Base-by-base conservation (phyloP, 306 rosid genomes). In the Gleditsia sinensis region DNA sequence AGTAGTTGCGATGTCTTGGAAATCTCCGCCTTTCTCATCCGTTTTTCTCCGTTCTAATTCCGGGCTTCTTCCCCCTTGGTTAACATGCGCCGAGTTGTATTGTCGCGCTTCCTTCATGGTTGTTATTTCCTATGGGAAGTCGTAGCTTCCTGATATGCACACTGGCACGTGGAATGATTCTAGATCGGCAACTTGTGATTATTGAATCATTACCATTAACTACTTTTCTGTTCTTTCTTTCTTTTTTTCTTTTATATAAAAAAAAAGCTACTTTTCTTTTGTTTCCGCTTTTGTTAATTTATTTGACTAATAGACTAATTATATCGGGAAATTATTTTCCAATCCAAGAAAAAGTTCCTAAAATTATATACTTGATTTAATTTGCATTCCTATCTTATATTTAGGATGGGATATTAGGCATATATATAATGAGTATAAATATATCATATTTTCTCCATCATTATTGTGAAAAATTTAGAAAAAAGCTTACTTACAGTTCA, bases 11-110 rank as follows among this genome's bases (percentile, higher is more conserved):
- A 11, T 17, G 36, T 71, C 96, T 79, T 87, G 75, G 96, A 69
- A 66, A 83, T 88, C 53, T 86, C 94, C 98, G 97, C 90, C 90
- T 5, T 55, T 32, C 81, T 72, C 86, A 68, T 84, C 23, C 76
- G 32, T 72, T 66, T 82, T 89, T 83, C 85, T 87, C 87, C 96
- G 93, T 80, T 65, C 62, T 16, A 21, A 9, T 46, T 21, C 39
- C 12, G 24, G 27, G 13, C 23, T 4, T 12, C 1, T 1, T 5
- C 3, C 19, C 0, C 14, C 5, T 14, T 62, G 67, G 77, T 93
- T 84, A 86, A 75, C 84, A 37, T 84, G 79, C 88, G 83, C 88
- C 36, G 75, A 68, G 74, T 7, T 34, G 78, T 78, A 16, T 2
- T 17, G 50, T 24, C 11, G 27, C 59, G 30, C 43, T 37, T 12